Evolutionary conservation across 345 rosid genomes (phyloP).

Genomic region (Hibiscus trionum): DNA sequence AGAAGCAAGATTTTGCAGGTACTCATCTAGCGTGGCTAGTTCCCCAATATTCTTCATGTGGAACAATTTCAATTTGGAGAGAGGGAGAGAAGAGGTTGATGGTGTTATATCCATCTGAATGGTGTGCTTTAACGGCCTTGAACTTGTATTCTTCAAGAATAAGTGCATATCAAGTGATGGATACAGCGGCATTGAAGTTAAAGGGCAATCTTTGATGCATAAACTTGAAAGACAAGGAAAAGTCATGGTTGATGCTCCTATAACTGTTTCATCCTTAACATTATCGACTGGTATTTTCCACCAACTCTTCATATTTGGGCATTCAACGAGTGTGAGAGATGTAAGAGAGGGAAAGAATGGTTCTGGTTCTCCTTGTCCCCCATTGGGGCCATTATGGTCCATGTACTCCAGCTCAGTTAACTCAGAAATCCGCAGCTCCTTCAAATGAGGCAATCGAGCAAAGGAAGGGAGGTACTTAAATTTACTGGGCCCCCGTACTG

Average conservation of each 20-base stretch:
- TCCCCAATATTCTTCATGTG: not conserved
- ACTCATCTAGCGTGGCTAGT: not conserved
- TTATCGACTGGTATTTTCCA: not conserved
- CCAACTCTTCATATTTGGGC: not conserved
- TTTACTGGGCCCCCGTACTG: not conserved
- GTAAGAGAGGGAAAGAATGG: not conserved
- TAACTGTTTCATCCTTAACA: not conserved
- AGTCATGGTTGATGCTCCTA: not conserved
- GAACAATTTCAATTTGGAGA: not conserved
- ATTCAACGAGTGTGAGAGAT: accelerated
- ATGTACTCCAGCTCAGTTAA: not conserved
- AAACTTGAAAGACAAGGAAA: not conserved
- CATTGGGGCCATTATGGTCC: not conserved
- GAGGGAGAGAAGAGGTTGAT: not conserved
- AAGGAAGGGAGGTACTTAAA: not conserved
- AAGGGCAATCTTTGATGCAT: not conserved
- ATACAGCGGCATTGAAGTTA: not conserved
- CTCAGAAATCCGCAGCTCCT: not conserved
- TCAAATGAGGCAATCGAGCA: not conserved
- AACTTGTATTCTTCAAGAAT: not conserved
- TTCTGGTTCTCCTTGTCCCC: not conserved
- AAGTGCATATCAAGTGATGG: not conserved
- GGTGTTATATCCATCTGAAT: not conserved
- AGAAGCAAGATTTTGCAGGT: not conserved
- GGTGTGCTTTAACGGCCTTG: not conserved